Conservation (phyloP, 176 grass and related monocot species). For the Oryza longistaminata region DNA sequence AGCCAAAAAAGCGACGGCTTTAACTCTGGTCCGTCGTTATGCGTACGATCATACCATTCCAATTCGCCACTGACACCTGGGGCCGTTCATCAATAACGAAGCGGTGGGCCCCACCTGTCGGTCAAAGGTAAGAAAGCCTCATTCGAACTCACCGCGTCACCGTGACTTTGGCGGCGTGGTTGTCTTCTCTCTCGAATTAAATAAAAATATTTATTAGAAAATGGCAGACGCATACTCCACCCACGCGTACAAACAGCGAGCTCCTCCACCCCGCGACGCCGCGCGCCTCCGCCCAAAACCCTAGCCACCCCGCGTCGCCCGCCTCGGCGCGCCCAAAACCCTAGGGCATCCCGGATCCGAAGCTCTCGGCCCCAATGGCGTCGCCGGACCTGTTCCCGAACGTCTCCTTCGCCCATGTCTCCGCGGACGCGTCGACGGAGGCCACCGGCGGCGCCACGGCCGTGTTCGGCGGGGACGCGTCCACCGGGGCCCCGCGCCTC, state of each 20-base stretch:
- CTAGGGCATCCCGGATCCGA: slow-evolving; percentile 18
- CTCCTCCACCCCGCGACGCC: not conserved
- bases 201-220: not conserved
- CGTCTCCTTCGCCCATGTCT: slow-evolving; percentile 58
- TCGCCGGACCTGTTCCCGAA: slow-evolving; percentile 50
- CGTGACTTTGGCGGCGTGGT: not conserved
- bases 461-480: slow-evolving; percentile 40
- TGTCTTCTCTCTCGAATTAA: slow-evolving; percentile 6
- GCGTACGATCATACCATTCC: too few species aligned
- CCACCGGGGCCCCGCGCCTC: slow-evolving; percentile 46
- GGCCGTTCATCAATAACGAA: fast-evolving
- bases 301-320: slow-evolving; percentile 29
- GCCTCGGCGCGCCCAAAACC: slow-evolving; percentile 34
- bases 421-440: slow-evolving; percentile 12
- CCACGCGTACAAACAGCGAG: slow-evolving; percentile 45
- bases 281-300: slow-evolving; percentile 30
- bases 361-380: slow-evolving; percentile 37
- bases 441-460: slow-evolving; percentile 38
- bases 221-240: not conserved
- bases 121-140: fast-evolving
- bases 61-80: fast-evolving
- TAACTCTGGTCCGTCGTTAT: not conserved
- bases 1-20: not conserved
- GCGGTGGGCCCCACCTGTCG: fast-evolving
- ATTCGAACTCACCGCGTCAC: not conserved